phyloP scores from a whole-genome alignment of 1,284 basidiomycete genomes.

The Hypsizygus ulmarius region DNA sequence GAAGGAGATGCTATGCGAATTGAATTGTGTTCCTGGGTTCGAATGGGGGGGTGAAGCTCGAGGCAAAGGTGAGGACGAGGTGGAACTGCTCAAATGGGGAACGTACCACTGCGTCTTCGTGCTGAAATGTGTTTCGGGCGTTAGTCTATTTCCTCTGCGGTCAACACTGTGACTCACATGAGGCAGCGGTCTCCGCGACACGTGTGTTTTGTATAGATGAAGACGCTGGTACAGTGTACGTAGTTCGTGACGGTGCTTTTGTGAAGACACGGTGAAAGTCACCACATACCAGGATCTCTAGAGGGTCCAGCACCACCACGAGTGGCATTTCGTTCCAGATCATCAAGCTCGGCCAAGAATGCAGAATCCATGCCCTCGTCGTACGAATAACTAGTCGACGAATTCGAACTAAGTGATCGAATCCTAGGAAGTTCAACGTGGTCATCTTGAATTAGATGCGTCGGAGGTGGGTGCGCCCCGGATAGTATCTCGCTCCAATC shows the following conservation, averaged over 20 bases:
- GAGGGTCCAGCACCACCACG: constrained; percentile 14
- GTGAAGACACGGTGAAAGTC: not conserved
- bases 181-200: not conserved
- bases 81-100: not conserved
- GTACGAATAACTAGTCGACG: constrained; percentile 30
- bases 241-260: not conserved
- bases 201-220: not conserved
- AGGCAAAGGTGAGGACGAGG: constrained; percentile 16
- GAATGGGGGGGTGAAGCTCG: constrained; percentile 11
- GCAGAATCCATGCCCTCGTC: constrained; percentile 28
- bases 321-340: constrained; percentile 30
- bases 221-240: too few relatives aligned
- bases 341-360: constrained; percentile 40
- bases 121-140: constrained; percentile 1
- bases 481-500: constrained; percentile 38
- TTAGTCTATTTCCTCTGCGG: not conserved
- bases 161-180: constrained; percentile 11
- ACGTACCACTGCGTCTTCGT: constrained; percentile 5
- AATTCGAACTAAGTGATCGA: constrained; percentile 12
- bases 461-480: constrained; percentile 15
- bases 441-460: constrained; percentile 5
- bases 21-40: constrained; percentile 2
- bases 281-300: constrained; percentile 8
- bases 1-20: constrained; percentile 2
- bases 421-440: constrained; percentile 1